These are phyloP conservation scores for Lachnellula subtilissima DNA, from an alignment of 2,329 filamentous ascomycete genomes.

Conservation along the genomic window DNA sequence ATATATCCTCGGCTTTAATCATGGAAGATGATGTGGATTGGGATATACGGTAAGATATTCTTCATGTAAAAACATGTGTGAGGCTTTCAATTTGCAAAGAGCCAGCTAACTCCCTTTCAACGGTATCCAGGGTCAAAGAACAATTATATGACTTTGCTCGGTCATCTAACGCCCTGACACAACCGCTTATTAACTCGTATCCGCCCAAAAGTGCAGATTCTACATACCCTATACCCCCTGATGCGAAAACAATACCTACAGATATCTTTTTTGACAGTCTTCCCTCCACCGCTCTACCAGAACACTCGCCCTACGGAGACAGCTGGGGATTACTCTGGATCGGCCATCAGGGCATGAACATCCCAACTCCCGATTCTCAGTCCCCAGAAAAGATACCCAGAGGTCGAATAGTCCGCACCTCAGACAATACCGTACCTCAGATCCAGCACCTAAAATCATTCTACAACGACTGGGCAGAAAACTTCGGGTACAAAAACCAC, in stretches of 20 bases:
- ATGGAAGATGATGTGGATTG: slow-evolving; percentile 41
- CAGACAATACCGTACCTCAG: slow-evolving; percentile 1
- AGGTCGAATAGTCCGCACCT: neutral
- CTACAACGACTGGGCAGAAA: neutral
- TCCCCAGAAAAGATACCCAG: neutral
- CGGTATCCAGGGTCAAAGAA: slow-evolving; percentile 22
- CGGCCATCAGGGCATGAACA: slow-evolving; percentile 31
- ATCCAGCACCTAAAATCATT: neutral
- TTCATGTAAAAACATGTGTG: too few species aligned
- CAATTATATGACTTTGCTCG: slow-evolving; percentile 28
- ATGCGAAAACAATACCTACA: neutral
- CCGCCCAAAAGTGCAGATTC: slow-evolving; percentile 1
- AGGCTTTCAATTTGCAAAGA: too few species aligned
- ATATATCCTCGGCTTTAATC: slow-evolving; percentile 34
- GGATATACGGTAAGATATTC: slow-evolving; percentile 30
- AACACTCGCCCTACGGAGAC: slow-evolving; percentile 24
- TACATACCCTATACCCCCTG: neutral
- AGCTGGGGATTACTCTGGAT: slow-evolving; percentile 34
- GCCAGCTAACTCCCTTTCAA: too few species aligned
- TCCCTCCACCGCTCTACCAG: neutral
- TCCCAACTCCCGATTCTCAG: neutral
- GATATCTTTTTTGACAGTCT: neutral
- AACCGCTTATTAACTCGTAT: neutral
- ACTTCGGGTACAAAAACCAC: neutral
- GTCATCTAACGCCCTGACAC: slow-evolving; percentile 1